phyloP scores from a whole-genome alignment of 306 rosid species.

The Sindora glabra region DNA sequence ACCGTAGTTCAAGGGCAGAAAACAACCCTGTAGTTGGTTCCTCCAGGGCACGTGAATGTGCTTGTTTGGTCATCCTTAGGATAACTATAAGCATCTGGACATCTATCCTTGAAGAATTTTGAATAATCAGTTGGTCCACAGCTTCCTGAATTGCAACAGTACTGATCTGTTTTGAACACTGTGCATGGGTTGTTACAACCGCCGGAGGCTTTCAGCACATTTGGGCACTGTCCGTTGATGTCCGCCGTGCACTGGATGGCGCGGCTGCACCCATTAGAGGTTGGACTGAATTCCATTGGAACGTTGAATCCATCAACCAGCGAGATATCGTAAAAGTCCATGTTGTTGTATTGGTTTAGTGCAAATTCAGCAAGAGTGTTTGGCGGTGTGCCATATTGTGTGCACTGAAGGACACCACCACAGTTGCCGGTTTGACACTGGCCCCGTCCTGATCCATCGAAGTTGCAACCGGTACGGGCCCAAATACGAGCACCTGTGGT shows the following conservation, averaged over 20 bases:
- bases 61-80: slow-evolving; percentile 44
- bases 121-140: slow-evolving; percentile 38
- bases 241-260: slow-evolving; percentile 34
- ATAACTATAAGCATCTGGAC: slow-evolving; percentile 35
- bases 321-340: slow-evolving; percentile 42
- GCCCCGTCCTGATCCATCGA: slow-evolving; percentile 35
- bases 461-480: slow-evolving; percentile 64
- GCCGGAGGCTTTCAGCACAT: slow-evolving; percentile 14
- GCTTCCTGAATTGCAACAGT: slow-evolving; percentile 26
- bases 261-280: slow-evolving; percentile 15
- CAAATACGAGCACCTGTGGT: slow-evolving; percentile 40
- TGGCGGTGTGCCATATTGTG: slow-evolving; percentile 40
- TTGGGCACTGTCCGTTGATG: slow-evolving; percentile 53
- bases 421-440: slow-evolving; percentile 56
- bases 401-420: slow-evolving; percentile 31
- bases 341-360: slow-evolving; percentile 21
- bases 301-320: slow-evolving; percentile 46
- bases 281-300: slow-evolving; percentile 40
- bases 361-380: slow-evolving; percentile 54
- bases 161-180: slow-evolving; percentile 25
- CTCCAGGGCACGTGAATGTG: slow-evolving; percentile 38
- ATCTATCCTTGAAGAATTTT: slow-evolving; percentile 30
- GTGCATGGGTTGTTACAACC: slow-evolving; percentile 61
- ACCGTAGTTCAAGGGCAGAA: no score
- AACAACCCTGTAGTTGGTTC: slow-evolving; percentile 36